Conservation (phyloP, 2,329 filamentous ascomycete genomes). For the Didymellaceae sp. region DNA sequence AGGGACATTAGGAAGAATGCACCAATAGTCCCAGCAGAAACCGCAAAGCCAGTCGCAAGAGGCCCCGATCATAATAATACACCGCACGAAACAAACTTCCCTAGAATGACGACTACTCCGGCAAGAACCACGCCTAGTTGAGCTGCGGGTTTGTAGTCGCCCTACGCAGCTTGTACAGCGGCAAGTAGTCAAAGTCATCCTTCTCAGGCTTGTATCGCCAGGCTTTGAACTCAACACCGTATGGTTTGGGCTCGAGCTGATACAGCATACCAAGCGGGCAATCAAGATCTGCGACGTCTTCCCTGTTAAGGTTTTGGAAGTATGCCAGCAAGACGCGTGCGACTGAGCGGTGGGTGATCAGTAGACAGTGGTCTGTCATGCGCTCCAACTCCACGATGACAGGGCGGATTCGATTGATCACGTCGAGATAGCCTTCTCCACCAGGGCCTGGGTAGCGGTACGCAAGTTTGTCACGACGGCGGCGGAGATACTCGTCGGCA, state of each 20-base stretch:
- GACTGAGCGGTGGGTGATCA: conserved; percentile 91
- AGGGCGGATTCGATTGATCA: conserved; percentile 92
- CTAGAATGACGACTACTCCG: background rate
- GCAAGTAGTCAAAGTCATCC: conserved; percentile 83
- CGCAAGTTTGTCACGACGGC: conserved; percentile 84
- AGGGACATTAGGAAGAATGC: conserved; percentile 6
- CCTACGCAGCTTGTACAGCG: conserved; percentile 78
- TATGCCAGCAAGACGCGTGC: conserved; percentile 93
- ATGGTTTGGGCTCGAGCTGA: conserved; percentile 95
- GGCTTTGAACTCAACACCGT: conserved; percentile 95
- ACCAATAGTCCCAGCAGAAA: background rate
- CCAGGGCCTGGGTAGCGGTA: conserved; percentile 97
- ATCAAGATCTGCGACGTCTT: conserved; percentile 93
- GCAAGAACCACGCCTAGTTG: conserved; percentile 19
- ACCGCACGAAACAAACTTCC: conserved; percentile 5
- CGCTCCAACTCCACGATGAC: conserved; percentile 97
- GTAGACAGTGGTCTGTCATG: conserved; percentile 92
- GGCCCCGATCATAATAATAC: conserved; percentile 11
- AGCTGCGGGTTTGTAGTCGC: conserved; percentile 45
- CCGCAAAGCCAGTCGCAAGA: background rate
- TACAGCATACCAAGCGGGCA: conserved; percentile 94
- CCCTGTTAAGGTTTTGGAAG: conserved; percentile 88
- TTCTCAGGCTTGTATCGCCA: conserved; percentile 83
- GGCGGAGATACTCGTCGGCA: conserved; percentile 80
- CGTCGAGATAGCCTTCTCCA: conserved; percentile 94